Base-by-base conservation (phyloP, 164 flowering plant species). In the Tetracentron sinense region DNA sequence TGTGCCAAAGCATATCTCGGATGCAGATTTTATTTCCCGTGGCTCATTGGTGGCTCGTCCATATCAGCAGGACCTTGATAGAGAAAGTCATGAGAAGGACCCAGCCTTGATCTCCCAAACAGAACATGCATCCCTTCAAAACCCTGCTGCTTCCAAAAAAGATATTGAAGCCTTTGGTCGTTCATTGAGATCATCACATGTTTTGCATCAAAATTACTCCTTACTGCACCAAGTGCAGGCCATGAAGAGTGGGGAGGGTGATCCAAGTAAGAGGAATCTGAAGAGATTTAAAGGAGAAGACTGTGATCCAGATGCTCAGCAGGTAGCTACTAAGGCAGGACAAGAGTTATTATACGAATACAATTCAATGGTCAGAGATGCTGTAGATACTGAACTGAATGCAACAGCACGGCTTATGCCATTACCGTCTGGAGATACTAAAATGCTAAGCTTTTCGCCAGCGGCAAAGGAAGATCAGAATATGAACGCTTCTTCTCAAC, bases 151-250 rank as follows among this genome's bases (percentile, higher is more conserved):
- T 58, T 60, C 69, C 42, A 65, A 75, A 47, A 76, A 75, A 68
- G 83, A 81, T 56, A 69, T 74, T 62, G 86, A 87, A 77, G 81
- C 83, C 38, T 81, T 80, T 80, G 89, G 90, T 27, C 84, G 73
- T 42, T 76, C 88, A 63, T 56, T 81, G 60, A 77, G 65, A 61
- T 79, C 86, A 33, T 75, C 79, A 59, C 78, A 49, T 54, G 27
- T 44, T 31, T 22, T 64, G 21, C 81, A 80, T 48, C 75, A 69
- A 58, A 79, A 77, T 67, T 78, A 76, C 69, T 80, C 96, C 30
- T 72, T 85, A 42, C 75, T 80, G 63, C 83, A 85, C 65, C 96
- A 86, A 68, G 63, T 85, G 76, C 88, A 79, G 68, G 78, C 69
- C 53, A 75, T 80, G 81, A 82, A 77, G 65, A 67, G 60, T 77